phyloP scores from a whole-genome alignment of 108 stramenopile species.

The Cyclotella distinguenda region DNA sequence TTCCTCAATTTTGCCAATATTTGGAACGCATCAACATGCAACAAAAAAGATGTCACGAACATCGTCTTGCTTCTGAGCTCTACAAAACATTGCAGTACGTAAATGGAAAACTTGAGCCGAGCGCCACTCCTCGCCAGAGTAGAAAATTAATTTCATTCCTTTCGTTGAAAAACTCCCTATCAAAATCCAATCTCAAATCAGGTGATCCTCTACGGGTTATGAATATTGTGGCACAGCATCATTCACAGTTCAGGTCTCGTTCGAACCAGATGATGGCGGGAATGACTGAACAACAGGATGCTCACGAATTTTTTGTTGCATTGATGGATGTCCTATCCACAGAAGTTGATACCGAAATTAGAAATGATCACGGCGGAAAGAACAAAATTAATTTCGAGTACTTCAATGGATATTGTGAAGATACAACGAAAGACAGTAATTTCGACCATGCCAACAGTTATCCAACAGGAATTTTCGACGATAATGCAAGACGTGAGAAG shows the following conservation, averaged over 20 bases:
- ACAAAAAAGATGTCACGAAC: background rate
- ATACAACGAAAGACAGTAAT: conserved; percentile 3
- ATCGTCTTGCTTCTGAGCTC: conserved; percentile 23
- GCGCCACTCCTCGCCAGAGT: background rate
- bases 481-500: too few relatives aligned
- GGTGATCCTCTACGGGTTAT: conserved; percentile 24
- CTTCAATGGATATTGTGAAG: too few relatives aligned
- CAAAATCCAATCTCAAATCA: background rate
- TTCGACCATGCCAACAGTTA: background rate
- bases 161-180: background rate
- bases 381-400: background rate
- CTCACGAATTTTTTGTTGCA: conserved; percentile 76
- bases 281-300: conserved; percentile 75
- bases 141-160: too few relatives aligned
- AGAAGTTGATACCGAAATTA: conserved; percentile 3
- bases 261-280: conserved; percentile 7
- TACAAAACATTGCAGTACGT: conserved; percentile 33
- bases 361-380: background rate
- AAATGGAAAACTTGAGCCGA: conserved; percentile 44
- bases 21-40: conserved; percentile 52
- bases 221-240: conserved; percentile 44
- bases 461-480: too few relatives aligned
- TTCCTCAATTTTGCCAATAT: conserved; percentile 54
- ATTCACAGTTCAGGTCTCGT: conserved; percentile 56
- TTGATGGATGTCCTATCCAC: conserved; percentile 60